phyloP scores from a whole-genome alignment of 805 yeast genomes.

The Saccharomycopsis sp. region DNA sequence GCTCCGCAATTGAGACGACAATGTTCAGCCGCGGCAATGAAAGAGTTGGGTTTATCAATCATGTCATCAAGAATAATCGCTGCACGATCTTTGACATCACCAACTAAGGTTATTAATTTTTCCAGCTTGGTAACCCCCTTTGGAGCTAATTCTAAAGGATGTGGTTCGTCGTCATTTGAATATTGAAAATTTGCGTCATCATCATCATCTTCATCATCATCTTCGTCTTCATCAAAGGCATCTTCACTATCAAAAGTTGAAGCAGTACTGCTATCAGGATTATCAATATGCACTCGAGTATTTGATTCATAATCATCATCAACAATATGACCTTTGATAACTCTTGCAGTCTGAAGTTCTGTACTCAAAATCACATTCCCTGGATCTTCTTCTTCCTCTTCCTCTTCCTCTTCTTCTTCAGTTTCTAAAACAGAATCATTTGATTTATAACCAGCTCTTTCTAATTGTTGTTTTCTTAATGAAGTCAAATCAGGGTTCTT shows the following conservation, averaged over 20 bases:
- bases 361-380: conserved; percentile 61
- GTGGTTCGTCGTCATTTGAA: conserved; percentile 30
- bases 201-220: conserved; percentile 53
- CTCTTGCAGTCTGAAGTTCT: conserved; percentile 90
- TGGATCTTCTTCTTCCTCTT: conserved; percentile 40
- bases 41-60: conserved; percentile 91
- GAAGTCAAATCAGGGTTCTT: conserved; percentile 29
- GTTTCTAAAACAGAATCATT: conserved; percentile 10
- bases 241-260: not conserved
- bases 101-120: conserved; percentile 90
- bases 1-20: conserved; percentile 95
- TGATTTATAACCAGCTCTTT: conserved; percentile 16
- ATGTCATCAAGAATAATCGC: conserved; percentile 94
- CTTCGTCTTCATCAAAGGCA: not conserved
- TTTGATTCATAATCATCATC: conserved; percentile 58
- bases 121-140: conserved; percentile 38
- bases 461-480: conserved; percentile 24
- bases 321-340: conserved; percentile 94
- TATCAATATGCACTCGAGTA: conserved; percentile 89
- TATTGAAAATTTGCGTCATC: conserved; percentile 24
- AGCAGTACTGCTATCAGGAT: conserved; percentile 45
- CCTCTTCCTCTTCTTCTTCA: conserved; percentile 39
- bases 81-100: conserved; percentile 85
- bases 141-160: conserved; percentile 6
- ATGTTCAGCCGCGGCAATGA: conserved; percentile 97